Evolutionary conservation across 768 basidiomycete genomes (phyloP).

Genomic region (Filobasidium floriforme): DNA sequence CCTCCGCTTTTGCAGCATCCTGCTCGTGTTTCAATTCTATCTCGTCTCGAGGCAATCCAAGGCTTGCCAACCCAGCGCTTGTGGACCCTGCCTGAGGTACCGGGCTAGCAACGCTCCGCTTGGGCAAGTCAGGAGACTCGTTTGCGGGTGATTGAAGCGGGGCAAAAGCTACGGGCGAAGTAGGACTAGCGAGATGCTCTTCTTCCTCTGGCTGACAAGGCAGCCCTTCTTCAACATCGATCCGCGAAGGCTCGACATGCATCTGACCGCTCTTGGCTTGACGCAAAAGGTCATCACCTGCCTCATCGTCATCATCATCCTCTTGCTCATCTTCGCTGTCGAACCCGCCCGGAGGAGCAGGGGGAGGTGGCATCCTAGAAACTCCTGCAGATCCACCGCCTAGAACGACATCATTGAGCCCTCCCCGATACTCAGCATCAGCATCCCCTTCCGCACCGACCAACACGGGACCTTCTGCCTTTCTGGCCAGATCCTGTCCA

Average conservation of each 20-base stretch:
- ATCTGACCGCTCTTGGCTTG: conserved; percentile 26
- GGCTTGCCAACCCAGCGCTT: not conserved
- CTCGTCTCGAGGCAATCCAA: conserved; percentile 37
- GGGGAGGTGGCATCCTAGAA: conserved; percentile 12
- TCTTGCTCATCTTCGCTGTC: conserved; percentile 15
- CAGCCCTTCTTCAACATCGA: conserved; percentile 4
- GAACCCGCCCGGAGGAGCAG: conserved; percentile 15
- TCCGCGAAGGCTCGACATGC: conserved; percentile 4
- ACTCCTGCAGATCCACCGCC: not conserved
- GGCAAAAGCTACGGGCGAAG: conserved; percentile 5
- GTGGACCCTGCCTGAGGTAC: not conserved
- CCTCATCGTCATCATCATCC: conserved; percentile 30
- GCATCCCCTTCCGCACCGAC: conserved; percentile 25
- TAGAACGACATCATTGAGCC: conserved; percentile 6
- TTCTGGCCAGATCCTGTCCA: conserved; percentile 1
- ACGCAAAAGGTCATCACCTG: conserved; percentile 29
- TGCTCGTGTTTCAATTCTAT: conserved; percentile 40
- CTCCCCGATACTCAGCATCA: conserved; percentile 19
- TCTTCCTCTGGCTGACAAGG: conserved; percentile 8
- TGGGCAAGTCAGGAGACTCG: not conserved
- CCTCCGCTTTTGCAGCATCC: conserved; percentile 22
- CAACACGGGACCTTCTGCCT: conserved; percentile 14
- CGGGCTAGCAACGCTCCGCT: not conserved
- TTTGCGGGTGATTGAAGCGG: conserved; percentile 13
- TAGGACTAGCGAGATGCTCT: not conserved